phyloP scores from a whole-genome alignment of 805 yeast genomes.

The Teunomyces atbi region DNA sequence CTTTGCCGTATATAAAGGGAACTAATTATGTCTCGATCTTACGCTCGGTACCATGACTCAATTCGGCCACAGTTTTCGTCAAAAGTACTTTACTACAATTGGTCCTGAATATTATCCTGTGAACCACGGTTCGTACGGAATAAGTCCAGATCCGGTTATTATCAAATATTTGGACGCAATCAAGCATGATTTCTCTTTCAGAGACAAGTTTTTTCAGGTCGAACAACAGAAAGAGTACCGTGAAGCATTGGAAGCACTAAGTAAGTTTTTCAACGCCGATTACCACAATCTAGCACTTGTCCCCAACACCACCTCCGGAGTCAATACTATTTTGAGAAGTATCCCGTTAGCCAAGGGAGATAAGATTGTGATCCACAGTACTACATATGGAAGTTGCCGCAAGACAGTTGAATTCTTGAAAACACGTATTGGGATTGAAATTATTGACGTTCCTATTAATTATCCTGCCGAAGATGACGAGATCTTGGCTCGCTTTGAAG shows the following conservation, averaged over 20 bases:
- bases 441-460: constrained; percentile 15
- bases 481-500: constrained; percentile 22
- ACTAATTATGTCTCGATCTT: too few relatives aligned
- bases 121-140: constrained; percentile 68
- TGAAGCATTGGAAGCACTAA: constrained; percentile 35
- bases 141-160: constrained; percentile 48
- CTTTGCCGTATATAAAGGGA: not conserved
- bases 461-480: constrained; percentile 18
- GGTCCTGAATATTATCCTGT: constrained; percentile 43
- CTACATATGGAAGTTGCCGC: constrained; percentile 54
- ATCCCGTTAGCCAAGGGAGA: constrained; percentile 53
- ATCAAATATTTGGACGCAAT: constrained; percentile 31
- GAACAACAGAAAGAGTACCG: constrained; percentile 26
- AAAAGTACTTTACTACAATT: constrained; percentile 45
- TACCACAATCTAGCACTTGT: constrained; percentile 50
- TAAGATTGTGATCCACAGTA: constrained; percentile 45
- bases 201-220: constrained; percentile 45
- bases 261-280: constrained; percentile 46
- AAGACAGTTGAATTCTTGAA: constrained; percentile 48
- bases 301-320: constrained; percentile 59
- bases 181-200: constrained; percentile 30
- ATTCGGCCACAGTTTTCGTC: constrained; percentile 52
- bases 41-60: constrained; percentile 10
- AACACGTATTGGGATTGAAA: constrained; percentile 25
- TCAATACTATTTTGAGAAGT: constrained; percentile 56